A percentile compares a stretch with the other conserved stretches of the same genome.
These are phyloP conservation scores for Mycena citricolor DNA, from an alignment of 1,284 basidiomycete species.

Conservation along the genomic window DNA sequence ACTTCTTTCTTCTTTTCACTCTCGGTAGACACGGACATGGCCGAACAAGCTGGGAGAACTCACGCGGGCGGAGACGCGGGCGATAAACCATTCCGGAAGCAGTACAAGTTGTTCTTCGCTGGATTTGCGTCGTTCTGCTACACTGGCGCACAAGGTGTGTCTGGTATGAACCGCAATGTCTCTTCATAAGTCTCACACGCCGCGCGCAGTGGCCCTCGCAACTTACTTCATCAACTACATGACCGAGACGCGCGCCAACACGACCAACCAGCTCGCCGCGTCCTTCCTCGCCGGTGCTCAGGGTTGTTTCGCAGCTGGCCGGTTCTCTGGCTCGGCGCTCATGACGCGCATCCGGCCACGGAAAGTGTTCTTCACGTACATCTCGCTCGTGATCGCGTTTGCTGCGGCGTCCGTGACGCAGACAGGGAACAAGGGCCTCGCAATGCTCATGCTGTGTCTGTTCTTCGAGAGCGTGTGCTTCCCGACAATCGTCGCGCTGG, in stretches of 20 bases:
- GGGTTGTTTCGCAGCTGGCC: constrained; percentile 34
- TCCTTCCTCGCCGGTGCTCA: constrained; percentile 36
- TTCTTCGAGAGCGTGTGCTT: constrained; percentile 39
- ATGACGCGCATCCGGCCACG: constrained; percentile 34
- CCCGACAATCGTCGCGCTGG: constrained; percentile 37
- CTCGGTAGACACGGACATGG: constrained; percentile 36
- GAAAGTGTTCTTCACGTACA: constrained; percentile 31
- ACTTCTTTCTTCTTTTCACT: neutral
- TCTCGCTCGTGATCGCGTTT: constrained; percentile 31
- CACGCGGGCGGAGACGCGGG: constrained; percentile 29
- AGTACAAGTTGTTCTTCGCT: constrained; percentile 34
- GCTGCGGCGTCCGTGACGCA: constrained; percentile 31
- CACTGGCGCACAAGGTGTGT: constrained; percentile 34
- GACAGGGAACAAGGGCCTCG: constrained; percentile 31
- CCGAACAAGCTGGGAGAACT: constrained; percentile 34
- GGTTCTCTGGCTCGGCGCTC: constrained; percentile 33
- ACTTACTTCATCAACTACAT: constrained; percentile 38
- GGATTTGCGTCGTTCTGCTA: constrained; percentile 37
- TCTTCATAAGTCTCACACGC: neutral
- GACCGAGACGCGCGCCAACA: constrained; percentile 29
- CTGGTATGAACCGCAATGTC: too few species aligned
- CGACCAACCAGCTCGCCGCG: constrained; percentile 27
- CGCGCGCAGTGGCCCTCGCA: constrained; percentile 31
- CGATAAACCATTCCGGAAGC: constrained; percentile 30
- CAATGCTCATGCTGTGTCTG: constrained; percentile 32